These are phyloP conservation scores for Bipolaris zeicola DNA, from an alignment of 2,329 filamentous ascomycete species.

Conservation along the genomic window DNA sequence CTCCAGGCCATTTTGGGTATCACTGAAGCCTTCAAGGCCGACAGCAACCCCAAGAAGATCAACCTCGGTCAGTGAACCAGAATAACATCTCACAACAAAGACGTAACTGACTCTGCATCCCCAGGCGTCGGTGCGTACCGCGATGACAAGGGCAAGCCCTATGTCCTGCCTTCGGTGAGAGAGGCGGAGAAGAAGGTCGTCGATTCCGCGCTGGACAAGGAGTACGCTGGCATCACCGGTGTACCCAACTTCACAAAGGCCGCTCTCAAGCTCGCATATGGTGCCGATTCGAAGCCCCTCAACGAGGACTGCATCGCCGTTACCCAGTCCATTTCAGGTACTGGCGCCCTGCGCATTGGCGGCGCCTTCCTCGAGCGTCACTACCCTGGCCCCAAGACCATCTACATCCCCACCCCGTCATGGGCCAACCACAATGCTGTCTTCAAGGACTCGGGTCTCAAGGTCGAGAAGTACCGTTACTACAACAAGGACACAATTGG, in stretches of 20 bases:
- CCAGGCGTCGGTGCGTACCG: slow-evolving; percentile 95
- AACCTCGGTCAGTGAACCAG: slow-evolving; percentile 73
- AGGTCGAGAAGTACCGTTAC: slow-evolving; percentile 96
- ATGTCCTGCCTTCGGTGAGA: slow-evolving; percentile 91
- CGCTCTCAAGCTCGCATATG: slow-evolving; percentile 89
- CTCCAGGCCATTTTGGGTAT: slow-evolving; percentile 80
- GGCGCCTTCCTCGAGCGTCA: slow-evolving; percentile 91
- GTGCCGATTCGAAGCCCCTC: slow-evolving; percentile 76
- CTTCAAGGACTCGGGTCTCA: slow-evolving; percentile 89
- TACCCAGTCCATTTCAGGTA: slow-evolving; percentile 98
- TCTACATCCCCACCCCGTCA: slow-evolving; percentile 94
- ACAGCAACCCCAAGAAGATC: slow-evolving; percentile 93
- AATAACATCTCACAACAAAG: background rate
- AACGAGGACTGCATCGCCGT: slow-evolving; percentile 79
- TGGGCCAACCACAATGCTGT: slow-evolving; percentile 99
- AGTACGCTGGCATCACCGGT: slow-evolving; percentile 97
- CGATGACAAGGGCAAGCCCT: slow-evolving; percentile 97
- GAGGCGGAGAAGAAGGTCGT: slow-evolving; percentile 88
- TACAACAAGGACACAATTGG: slow-evolving; percentile 99
- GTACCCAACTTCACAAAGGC: slow-evolving; percentile 92
- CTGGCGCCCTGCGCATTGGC: slow-evolving; percentile 91
- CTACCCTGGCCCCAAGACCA: slow-evolving; percentile 89
- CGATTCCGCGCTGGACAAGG: slow-evolving; percentile 82
- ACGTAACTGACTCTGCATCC: slow-evolving; percentile 27
- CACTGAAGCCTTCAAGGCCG: slow-evolving; percentile 99